A percentile compares a stretch with the other conserved stretches of the same genome.
These are phyloP conservation scores for Hypoxylon perforatum DNA, from an alignment of 495 filamentous ascomycete species.

Conservation along the genomic window DNA sequence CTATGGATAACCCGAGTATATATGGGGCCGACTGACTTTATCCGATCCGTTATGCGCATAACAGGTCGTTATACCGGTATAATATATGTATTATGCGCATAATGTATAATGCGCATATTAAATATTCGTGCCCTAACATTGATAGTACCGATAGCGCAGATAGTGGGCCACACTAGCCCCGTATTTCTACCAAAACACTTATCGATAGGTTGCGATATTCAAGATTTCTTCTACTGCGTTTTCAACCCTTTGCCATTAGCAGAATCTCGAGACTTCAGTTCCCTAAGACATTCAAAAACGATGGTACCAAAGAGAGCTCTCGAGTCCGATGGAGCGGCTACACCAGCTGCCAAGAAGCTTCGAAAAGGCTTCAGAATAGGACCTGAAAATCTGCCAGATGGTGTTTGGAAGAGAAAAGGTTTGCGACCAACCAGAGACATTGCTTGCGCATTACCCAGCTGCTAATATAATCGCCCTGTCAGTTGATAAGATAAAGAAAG, in stretches of 20 bases:
- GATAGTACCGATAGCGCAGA: no score
- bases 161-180: background rate
- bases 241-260: background rate
- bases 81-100: no score
- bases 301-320: conserved; percentile 75
- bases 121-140: no score
- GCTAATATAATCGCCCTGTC: conserved; percentile 25
- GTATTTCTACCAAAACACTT: conserved; percentile 4
- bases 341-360: conserved; percentile 57
- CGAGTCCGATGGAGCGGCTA: conserved; percentile 56
- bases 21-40: no score
- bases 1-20: no score
- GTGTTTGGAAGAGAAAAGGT: conserved; percentile 92
- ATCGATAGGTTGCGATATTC: conserved; percentile 14
- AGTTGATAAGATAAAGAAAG: conserved; percentile 93
- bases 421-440: conserved; percentile 2
- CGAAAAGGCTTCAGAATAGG: conserved; percentile 75
- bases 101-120: no score
- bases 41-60: no score
- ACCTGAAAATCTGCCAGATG: conserved; percentile 92
- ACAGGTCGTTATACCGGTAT: no score
- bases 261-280: background rate
- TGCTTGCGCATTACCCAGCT: background rate
- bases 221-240: background rate
- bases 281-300: conserved; percentile 21